These are phyloP conservation scores for Pontederia crassipes DNA, from an alignment of 176 grass and related monocot genomes.

Conservation along the genomic window DNA sequence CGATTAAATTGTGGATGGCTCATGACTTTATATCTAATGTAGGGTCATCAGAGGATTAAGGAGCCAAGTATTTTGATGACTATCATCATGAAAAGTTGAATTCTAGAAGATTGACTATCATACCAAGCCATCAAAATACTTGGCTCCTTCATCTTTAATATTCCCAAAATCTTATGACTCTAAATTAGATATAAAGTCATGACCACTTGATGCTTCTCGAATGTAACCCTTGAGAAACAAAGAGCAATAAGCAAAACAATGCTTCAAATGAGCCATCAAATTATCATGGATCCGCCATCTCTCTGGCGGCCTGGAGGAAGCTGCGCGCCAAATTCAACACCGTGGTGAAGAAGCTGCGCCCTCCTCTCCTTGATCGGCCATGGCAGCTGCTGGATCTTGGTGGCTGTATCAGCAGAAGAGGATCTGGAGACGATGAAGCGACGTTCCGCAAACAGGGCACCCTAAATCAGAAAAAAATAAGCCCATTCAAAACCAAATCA, in stretches of 20 bases:
- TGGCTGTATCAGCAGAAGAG: no score
- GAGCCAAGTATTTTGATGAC: conserved; percentile 24
- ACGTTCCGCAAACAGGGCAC: no score
- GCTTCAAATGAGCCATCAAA: conserved; percentile 19
- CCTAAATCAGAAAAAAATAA: no score
- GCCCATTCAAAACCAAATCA: no score
- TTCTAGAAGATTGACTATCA: conserved; percentile 23
- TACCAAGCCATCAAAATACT: conserved; percentile 25
- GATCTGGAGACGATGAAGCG: no score
- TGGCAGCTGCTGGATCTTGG: no score
- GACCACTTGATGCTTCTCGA: conserved; percentile 12
- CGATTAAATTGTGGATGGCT: conserved; percentile 19
- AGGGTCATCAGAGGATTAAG: neutral
- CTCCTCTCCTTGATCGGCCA: no score
- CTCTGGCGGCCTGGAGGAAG: no score
- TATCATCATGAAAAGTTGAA: conserved; percentile 7
- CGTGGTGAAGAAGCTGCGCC: no score
- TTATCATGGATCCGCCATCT: conserved; percentile 1
- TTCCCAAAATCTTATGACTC: no score
- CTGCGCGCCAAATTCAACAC: no score
- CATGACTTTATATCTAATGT: conserved; percentile 2
- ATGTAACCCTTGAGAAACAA: conserved; percentile 18
- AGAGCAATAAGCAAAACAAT: conserved; percentile 23
- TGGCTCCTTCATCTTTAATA: conserved; percentile 23
- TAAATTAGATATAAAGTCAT: conserved; percentile 1